These are phyloP conservation scores for Populus ilicifolia DNA, from an alignment of 345 rosid genomes.

Conservation along the genomic window DNA sequence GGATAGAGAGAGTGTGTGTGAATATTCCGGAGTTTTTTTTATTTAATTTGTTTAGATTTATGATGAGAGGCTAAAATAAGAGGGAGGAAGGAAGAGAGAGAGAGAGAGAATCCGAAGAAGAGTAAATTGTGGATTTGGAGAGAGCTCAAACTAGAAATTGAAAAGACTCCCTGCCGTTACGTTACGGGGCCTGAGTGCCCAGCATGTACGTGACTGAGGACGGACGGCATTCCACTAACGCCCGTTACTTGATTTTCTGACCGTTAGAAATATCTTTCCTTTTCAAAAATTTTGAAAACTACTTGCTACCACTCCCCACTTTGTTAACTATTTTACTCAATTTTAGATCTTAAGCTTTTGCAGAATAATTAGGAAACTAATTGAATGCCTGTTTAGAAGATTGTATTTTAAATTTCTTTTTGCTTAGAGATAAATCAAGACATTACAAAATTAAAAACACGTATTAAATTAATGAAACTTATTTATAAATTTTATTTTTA, in stretches of 20 bases:
- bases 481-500: no score
- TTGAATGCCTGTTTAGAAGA: no score
- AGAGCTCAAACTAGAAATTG: constrained; percentile 5
- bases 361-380: no score
- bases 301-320: background rate
- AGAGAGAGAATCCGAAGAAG: background rate
- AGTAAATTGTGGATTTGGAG: constrained; percentile 4
- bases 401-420: no score
- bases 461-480: no score
- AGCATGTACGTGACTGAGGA: background rate
- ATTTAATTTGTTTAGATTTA: background rate
- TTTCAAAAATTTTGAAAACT: constrained; percentile 15
- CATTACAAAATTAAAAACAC: no score
- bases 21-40: background rate
- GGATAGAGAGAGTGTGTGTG: constrained; percentile 8
- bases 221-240: constrained; percentile 6
- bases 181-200: background rate
- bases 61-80: background rate
- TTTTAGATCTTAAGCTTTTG: background rate
- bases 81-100: constrained; percentile 4
- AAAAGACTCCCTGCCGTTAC: constrained; percentile 15
- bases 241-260: constrained; percentile 30
- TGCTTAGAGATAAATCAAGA: no score
- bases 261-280: constrained; percentile 26
- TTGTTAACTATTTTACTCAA: no score